Conservation (phyloP, 2,329 filamentous ascomycete genomes). For the Arthroderma sp. region DNA sequence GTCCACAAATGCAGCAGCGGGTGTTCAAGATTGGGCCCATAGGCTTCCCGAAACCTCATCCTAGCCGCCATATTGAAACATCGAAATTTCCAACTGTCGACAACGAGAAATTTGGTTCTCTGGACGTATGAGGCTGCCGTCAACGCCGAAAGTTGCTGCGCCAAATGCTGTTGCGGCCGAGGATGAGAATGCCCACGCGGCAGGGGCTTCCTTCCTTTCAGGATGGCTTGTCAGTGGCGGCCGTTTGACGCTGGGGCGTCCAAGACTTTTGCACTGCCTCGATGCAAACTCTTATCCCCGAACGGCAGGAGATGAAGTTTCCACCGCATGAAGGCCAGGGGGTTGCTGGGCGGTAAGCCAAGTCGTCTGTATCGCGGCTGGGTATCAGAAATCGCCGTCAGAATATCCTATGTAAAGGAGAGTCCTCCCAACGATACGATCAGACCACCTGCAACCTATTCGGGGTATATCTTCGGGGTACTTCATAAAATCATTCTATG, state of each 20-base stretch:
- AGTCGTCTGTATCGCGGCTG: not conserved
- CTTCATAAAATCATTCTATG: not conserved
- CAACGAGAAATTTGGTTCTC: not conserved
- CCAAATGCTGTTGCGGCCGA: not conserved
- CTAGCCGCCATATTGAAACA: conserved; percentile 1
- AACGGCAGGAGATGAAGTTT: conserved; percentile 1
- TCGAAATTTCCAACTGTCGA: not conserved
- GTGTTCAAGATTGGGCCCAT: not conserved
- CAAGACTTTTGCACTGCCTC: conserved; percentile 7
- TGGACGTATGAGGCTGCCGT: not conserved
- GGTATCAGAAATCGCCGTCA: not conserved
- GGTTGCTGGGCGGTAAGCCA: not conserved
- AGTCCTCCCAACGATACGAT: not conserved
- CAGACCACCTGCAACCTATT: not conserved
- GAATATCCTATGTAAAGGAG: not conserved
- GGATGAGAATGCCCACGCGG: not conserved
- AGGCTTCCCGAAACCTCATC: conserved; percentile 2
- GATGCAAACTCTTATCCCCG: conserved; percentile 4
- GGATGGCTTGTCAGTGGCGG: not conserved
- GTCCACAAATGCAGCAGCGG: not conserved
- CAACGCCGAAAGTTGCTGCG: not conserved
- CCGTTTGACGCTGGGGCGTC: conserved; percentile 1
- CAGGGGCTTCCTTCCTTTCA: not conserved
- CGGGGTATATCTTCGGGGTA: not conserved
- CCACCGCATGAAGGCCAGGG: not conserved